Evolutionary conservation across 1,139 yeast genomes (phyloP).

Genomic region (Blastobotrys malaysiensis): DNA sequence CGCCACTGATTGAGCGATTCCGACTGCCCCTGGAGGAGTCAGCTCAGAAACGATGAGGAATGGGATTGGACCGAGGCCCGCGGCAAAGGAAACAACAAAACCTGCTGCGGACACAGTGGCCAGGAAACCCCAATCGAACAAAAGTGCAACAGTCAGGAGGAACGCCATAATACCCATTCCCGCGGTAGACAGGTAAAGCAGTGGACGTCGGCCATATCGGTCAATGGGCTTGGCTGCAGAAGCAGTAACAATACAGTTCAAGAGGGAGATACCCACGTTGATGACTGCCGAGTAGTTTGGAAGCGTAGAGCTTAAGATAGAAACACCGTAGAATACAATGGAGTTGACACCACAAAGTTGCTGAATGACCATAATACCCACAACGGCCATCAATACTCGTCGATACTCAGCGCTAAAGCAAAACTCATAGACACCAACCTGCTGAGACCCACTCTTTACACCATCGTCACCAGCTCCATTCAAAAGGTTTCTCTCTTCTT

Average conservation of each 20-base stretch:
- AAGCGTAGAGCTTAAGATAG: constrained; percentile 61
- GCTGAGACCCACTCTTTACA: constrained; percentile 15
- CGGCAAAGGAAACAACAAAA: constrained; percentile 79
- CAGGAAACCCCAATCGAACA: constrained; percentile 43
- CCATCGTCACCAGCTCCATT: neutral
- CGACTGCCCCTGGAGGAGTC: constrained; percentile 72
- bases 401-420: constrained; percentile 46
- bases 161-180: constrained; percentile 67
- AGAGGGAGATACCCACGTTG: constrained; percentile 67
- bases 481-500: neutral
- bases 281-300: constrained; percentile 66
- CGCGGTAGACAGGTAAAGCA: constrained; percentile 57
- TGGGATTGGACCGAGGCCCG: constrained; percentile 94
- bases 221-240: constrained; percentile 71
- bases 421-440: constrained; percentile 37
- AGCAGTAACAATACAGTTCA: constrained; percentile 69
- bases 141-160: constrained; percentile 62
- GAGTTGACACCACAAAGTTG: constrained; percentile 92
- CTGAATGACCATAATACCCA: constrained; percentile 76
- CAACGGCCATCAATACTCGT: constrained; percentile 59
- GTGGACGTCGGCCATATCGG: constrained; percentile 66
- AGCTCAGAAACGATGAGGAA: constrained; percentile 85
- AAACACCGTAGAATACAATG: constrained; percentile 86
- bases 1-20: constrained; percentile 89
- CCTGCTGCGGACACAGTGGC: constrained; percentile 63